Conservation (phyloP, 78 protist species). For the Cavenderia fasciculata region DNA sequence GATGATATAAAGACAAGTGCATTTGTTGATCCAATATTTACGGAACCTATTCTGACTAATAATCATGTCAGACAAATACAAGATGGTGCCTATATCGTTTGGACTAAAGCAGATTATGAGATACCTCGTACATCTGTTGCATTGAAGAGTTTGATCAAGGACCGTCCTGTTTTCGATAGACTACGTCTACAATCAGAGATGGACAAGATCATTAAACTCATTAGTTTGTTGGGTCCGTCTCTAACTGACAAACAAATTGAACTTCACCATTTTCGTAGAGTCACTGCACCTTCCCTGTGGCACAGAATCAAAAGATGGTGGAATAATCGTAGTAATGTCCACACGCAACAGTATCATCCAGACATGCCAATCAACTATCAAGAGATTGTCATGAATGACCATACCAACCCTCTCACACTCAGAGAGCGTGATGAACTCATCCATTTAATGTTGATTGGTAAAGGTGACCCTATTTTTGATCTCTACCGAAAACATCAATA, state of each 20-base stretch:
- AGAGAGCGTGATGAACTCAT: conserved; percentile 28
- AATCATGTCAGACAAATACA: conserved; percentile 31
- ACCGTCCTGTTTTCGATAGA: conserved; percentile 14
- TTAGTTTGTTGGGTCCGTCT: conserved; percentile 29
- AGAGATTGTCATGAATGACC: neutral
- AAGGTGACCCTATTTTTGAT: conserved; percentile 18
- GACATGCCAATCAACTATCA: neutral
- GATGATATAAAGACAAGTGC: conserved; percentile 55
- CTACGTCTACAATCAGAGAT: conserved; percentile 27
- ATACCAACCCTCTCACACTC: conserved; percentile 2
- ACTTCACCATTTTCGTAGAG: neutral
- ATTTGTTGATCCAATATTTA: conserved; percentile 68
- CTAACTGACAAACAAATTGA: neutral
- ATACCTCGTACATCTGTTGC: conserved; percentile 45
- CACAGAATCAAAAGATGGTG: neutral
- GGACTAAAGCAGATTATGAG: conserved; percentile 47
- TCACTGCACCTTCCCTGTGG: no score
- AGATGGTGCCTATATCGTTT: conserved; percentile 60
- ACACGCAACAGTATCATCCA: neutral
- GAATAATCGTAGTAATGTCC: neutral
- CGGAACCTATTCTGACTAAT: conserved; percentile 51
- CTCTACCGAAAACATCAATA: conserved; percentile 32
- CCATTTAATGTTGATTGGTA: neutral
- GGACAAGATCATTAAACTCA: conserved; percentile 17
- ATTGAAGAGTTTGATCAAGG: conserved; percentile 55